phyloP scores from a whole-genome alignment of 495 filamentous ascomycete genomes.

The Aspergillus nanangensis region DNA sequence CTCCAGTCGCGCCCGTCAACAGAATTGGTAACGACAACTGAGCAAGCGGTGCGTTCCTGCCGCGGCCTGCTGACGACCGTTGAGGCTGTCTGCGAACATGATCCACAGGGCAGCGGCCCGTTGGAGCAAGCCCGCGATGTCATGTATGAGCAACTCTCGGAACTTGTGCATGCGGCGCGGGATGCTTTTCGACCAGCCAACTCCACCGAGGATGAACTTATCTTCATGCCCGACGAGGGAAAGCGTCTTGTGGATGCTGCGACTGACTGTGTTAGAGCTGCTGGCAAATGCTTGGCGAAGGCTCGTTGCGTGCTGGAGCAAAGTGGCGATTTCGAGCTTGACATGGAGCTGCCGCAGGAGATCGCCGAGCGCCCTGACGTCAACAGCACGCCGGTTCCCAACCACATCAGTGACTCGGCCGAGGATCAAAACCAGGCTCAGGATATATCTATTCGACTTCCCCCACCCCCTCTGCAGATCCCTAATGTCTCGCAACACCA shows the following conservation, averaged over 20 bases:
- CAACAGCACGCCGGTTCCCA: conserved; percentile 17
- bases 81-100: conserved; percentile 78
- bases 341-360: conserved; percentile 49
- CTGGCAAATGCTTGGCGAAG: conserved; percentile 85
- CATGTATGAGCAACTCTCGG: conserved; percentile 75
- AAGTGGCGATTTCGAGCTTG: conserved; percentile 91
- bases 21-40: conserved; percentile 69
- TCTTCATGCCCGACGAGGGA: conserved; percentile 78
- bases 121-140: conserved; percentile 66
- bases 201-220: conserved; percentile 60
- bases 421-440: conserved; percentile 14
- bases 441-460: conserved; percentile 30
- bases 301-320: conserved; percentile 81
- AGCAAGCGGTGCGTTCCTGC: conserved; percentile 78
- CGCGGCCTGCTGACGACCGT: conserved; percentile 71
- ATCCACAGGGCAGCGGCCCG: conserved; percentile 55
- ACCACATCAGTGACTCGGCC: conserved; percentile 10
- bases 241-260: conserved; percentile 74
- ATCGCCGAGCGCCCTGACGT: conserved; percentile 1
- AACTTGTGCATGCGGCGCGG: conserved; percentile 73
- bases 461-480: conserved; percentile 39
- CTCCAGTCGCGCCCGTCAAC: conserved; percentile 83
- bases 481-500: conserved; percentile 23
- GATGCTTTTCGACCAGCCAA: conserved; percentile 65
- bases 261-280: conserved; percentile 83